A percentile compares a stretch with the other conserved stretches of the same genome.
These are phyloP conservation scores for Encephalitozoon hellem DNA, from an alignment of 371 early-diverging fungal genomes.

Conservation along the genomic window DNA sequence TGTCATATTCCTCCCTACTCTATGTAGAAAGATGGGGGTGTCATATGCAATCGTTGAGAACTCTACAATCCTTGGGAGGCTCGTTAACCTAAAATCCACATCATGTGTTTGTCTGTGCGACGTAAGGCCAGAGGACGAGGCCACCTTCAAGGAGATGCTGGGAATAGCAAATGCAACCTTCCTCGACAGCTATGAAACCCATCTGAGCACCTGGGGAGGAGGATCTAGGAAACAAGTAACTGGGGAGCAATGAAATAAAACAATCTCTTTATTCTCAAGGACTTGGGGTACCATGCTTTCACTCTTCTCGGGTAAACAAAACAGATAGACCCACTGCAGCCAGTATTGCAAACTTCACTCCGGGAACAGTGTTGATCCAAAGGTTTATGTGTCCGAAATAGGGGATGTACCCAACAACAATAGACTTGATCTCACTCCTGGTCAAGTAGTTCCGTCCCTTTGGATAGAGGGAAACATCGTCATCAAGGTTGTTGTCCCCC, in stretches of 20 bases:
- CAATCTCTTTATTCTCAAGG: neutral
- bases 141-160: slow-evolving; percentile 29
- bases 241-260: neutral
- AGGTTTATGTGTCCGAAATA: slow-evolving; percentile 84
- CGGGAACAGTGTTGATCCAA: slow-evolving; percentile 50
- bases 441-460: slow-evolving; percentile 68
- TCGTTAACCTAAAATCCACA: slow-evolving; percentile 96
- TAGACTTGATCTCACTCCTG: slow-evolving; percentile 43
- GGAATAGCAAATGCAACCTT: slow-evolving; percentile 52
- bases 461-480: slow-evolving; percentile 85
- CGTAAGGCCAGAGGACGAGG: slow-evolving; percentile 75
- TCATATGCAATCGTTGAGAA: slow-evolving; percentile 96
- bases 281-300: neutral
- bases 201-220: slow-evolving; percentile 57
- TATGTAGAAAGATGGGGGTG: slow-evolving; percentile 99
- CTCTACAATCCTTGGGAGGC: slow-evolving; percentile 87
- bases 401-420: slow-evolving; percentile 63
- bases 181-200: slow-evolving; percentile 49
- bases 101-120: slow-evolving; percentile 86
- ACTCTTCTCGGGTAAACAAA: slow-evolving; percentile 44
- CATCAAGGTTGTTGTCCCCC: slow-evolving; percentile 86
- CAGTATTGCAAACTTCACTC: slow-evolving; percentile 49
- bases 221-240: neutral
- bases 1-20: slow-evolving; percentile 94
- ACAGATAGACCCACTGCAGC: slow-evolving; percentile 34